Percentiles rank a stretch among this genome's conserved stretches.
Evolutionary conservation across 108 stramenopile genomes (phyloP).

Genomic region (Nitzschia putrida): DNA sequence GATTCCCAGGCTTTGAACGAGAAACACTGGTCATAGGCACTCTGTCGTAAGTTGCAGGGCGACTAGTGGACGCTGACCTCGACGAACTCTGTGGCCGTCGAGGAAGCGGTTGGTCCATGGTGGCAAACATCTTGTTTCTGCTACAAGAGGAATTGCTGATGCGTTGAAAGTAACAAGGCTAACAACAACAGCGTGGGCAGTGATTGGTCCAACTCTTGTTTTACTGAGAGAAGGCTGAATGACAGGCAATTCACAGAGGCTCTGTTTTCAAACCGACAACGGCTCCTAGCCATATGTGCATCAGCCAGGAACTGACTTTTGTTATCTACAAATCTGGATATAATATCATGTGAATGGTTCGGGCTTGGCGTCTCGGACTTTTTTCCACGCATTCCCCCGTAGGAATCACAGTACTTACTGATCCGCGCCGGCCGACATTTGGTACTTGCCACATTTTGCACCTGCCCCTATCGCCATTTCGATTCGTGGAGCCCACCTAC

Average conservation of each 20-base stretch:
- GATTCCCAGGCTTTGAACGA: neutral
- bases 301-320: neutral
- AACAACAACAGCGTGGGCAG: neutral
- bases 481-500: neutral
- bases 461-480: neutral
- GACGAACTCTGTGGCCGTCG: neutral
- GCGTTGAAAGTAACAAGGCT: neutral
- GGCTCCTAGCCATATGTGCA: neutral
- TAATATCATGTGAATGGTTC: neutral
- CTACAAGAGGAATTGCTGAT: neutral
- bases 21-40: no score
- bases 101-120: conserved; percentile 10
- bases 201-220: neutral
- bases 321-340: neutral
- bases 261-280: neutral
- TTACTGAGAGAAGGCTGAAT: neutral
- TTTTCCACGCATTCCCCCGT: neutral
- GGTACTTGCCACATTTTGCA: neutral
- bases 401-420: neutral
- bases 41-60: neutral
- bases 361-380: no score
- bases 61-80: neutral
- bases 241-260: no score
- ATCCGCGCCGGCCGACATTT: neutral
- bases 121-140: neutral